Evolutionary conservation across 148 eudicot genomes (phyloP), one percentile per base, ranked within the genome.

Genomic region (Spergularia marina): DNA sequence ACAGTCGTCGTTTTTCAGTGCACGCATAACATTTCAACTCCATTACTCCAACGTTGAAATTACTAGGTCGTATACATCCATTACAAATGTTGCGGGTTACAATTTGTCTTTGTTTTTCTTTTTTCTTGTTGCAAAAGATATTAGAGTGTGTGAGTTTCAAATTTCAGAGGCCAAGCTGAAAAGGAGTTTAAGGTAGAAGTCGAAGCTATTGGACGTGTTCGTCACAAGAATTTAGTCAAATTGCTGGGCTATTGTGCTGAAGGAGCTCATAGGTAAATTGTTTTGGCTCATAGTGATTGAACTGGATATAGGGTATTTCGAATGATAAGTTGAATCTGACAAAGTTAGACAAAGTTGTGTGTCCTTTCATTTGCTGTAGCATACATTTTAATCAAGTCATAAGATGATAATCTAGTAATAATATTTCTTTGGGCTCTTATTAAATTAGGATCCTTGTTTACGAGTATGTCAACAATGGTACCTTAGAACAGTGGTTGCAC

Each of bases 161-260:
- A 65, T 34, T 77, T 65, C 85, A 93, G 98, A 84, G 97, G 98
- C 69, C 98, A 93, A 81, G 98, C 98, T 18, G 98, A 93, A 83
- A 93, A 81, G 71, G 98, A 93, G 82, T 93, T 93, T 69, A 91
- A 89, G 83, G 97, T 93, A 53, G 98, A 93, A 83, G 98, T 93
- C 36, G 98, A 93, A 84, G 92, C 91, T 12, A 93, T 93, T 77
- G 98, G 98, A 65, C 92, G 97, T 7, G 98, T 93, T 68, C 84
- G 98, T 56, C 98, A 93, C 70, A 93, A 93, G 87, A 89, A 88
- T 86, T 84, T 93, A 77, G 98, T 93, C 76, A 83, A 92, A 71
- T 76, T 93, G 83, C 82, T 93, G 21, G 98, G 98, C 44, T 93
- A 93, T 77, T 93, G 98, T 77, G 98, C 88, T 47, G 98, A 93